Base-by-base conservation (phyloP, 2,329 filamentous ascomycete genomes). In the Dactylellina sp. region DNA sequence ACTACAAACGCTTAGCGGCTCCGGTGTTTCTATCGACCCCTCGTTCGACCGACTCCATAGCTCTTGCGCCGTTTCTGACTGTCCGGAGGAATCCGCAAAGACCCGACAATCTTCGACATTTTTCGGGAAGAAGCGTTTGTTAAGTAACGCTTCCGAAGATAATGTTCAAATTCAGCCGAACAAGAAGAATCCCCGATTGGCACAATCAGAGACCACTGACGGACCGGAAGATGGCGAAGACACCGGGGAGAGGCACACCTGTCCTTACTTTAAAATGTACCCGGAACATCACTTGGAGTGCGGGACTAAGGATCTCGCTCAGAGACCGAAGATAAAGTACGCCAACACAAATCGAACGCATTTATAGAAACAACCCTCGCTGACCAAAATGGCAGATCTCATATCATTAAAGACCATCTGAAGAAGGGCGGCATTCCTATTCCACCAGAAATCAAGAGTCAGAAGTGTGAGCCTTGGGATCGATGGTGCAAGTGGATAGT, bases 401-500 rank as follows among this genome's bases (percentile, higher is more conserved):
- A 71, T 42, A 71, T 71, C 18, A 64, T 71, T 22, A 71, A 71
- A 20, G 66, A 71, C 25, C 66, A 71, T 53, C 25, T 71, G 9
- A 71, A 71, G 52, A 71, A 71, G 20, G 32, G 57, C 39, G 49
- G 49, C 16, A 71, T 63, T 4, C 57, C 66, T n/a, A 46, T 71
- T 24, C 66, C 66, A n/a, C 66, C 66, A n/a, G 66, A 71, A 35
- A 71, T 71, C 40, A 71, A 53, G 37, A 71, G 66, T 28, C 66
- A 71, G 20, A 71, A 71, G 52, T 71, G 66, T 32, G 66, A 71
- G 42, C 66, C 66, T 20, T 71, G 66, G 66, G 66, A 71, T 25
- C 32, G 66, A 35, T 71, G 66, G 66, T 71, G 66, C 46, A 71
- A 64, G 39, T 71, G 66, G 66, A 71, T 71, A 14, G 59, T 71